Evolutionary conservation across 345 rosid species (phyloP), one percentile per base, ranked within the genome.

Genomic region (Conringia planisiliqua): DNA sequence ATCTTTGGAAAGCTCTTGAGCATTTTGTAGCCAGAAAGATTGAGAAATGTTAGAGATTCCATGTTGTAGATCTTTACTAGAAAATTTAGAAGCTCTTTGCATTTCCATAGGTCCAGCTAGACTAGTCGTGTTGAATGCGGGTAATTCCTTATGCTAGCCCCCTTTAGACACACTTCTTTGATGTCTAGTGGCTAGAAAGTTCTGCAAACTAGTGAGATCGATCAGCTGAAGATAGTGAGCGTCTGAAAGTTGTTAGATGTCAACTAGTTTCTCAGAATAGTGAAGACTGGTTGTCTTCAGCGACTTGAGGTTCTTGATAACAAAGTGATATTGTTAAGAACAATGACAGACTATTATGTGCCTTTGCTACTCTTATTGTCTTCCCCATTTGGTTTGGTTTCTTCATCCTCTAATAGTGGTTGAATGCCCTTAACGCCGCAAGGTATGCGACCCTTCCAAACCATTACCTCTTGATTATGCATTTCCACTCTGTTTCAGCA

Each of bases 21-120:
- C n/a, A 6, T 4, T 17, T 0, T 12, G 44, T 70, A 72, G 1
- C 77, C 77, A 13, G 77, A 62, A 42, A 72, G 70, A 52, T 52
- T 72, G 43, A 72, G 77, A 5, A 10, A n/a, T n/a, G 0, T 63
- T 72, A 63, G 77, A 17, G 77, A 38, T 13, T 72, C 54, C 70
- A 72, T 62, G 10, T 51, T 36, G 52, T 39, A 27, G 54, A 72
- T 62, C 69, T 17, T 51, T 20, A 27, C 11, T 4, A 27, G 22
- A 51, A 72, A 48, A 10, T 36, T 38, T 16, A 12, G 7, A 17
- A 72, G 76, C 22, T 26, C 10, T 51, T 26, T 50, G 68, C 76
- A n/a, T n/a, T n/a, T n/a, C n/a, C n/a, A n/a, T n/a, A n/a, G n/a
- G n/a, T n/a, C n/a, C n/a, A n/a, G n/a, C n/a, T n/a, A n/a, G n/a